Percentiles rank a stretch among this genome's conserved stretches.
Evolutionary conservation across 768 basidiomycete species (phyloP).

Genomic region (Phlebiopsis gigantea): DNA sequence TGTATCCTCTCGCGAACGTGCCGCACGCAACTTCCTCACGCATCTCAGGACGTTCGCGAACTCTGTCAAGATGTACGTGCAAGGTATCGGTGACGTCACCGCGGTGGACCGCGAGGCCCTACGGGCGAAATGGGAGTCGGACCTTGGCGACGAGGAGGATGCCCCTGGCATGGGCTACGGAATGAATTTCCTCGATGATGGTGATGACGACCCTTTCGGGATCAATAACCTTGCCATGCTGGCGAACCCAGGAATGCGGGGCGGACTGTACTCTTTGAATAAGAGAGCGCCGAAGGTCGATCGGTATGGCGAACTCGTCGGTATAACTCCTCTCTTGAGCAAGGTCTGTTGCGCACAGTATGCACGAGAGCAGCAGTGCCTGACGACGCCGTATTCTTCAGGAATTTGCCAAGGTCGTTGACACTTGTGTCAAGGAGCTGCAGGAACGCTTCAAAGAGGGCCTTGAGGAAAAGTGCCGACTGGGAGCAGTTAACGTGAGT

Average conservation of each 20-base stretch:
- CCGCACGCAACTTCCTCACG: constrained; percentile 36
- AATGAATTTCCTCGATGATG: constrained; percentile 20
- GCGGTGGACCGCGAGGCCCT: constrained; percentile 43
- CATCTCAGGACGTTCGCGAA: constrained; percentile 46
- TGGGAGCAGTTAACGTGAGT: constrained; percentile 45
- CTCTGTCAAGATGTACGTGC: constrained; percentile 42
- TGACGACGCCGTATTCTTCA: constrained; percentile 15
- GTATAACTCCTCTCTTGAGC: constrained; percentile 41
- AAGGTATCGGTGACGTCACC: constrained; percentile 49
- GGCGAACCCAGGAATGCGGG: constrained; percentile 14
- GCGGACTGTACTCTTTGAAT: constrained; percentile 31
- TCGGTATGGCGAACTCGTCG: constrained; percentile 34
- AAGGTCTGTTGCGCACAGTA: constrained; percentile 23
- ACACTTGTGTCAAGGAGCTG: constrained; percentile 40
- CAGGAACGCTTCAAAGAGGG: constrained; percentile 47
- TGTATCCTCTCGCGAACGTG: constrained; percentile 44
- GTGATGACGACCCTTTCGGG: constrained; percentile 13
- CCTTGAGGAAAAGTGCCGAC: constrained; percentile 52
- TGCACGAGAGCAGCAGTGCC: no score
- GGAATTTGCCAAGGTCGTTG: constrained; percentile 43
- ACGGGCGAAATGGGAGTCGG: constrained; percentile 49
- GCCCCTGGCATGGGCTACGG: constrained; percentile 12
- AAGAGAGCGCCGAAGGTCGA: constrained; percentile 36
- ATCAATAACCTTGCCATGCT: constrained; percentile 26
- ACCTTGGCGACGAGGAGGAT: constrained; percentile 18